These are phyloP conservation scores for Phytophthora quininea DNA, from an alignment of 352 stramenopile genomes.

Conservation along the genomic window DNA sequence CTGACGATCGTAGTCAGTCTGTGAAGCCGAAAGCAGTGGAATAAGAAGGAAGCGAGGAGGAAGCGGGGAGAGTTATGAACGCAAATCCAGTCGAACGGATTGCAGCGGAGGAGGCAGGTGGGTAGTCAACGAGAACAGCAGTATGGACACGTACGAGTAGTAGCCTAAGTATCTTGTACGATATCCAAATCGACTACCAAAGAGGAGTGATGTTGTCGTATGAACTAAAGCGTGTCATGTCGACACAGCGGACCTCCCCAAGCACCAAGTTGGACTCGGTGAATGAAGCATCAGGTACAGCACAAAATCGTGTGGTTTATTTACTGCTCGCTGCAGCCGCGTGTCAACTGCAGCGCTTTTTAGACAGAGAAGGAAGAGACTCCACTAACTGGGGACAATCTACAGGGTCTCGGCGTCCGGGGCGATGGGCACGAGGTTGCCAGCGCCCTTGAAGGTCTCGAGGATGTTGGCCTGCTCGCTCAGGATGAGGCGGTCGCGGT, in stretches of 20 bases:
- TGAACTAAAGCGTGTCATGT: neutral
- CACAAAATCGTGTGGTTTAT: conserved; percentile 31
- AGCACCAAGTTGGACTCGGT: neutral
- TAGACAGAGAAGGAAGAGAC: conserved; percentile 16
- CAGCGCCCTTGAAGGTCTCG: conserved; percentile 40
- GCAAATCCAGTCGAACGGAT: conserved; percentile 9
- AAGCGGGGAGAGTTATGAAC: conserved; percentile 29
- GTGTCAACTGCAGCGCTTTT: conserved; percentile 10
- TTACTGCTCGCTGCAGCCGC: conserved; percentile 24
- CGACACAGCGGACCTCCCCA: neutral
- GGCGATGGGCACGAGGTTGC: conserved; percentile 54
- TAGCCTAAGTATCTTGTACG: conserved; percentile 8
- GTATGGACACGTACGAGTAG: conserved; percentile 30
- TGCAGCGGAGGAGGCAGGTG: conserved; percentile 15
- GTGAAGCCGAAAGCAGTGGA: conserved; percentile 5
- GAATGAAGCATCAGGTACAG: neutral
- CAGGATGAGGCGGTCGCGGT: conserved; percentile 55
- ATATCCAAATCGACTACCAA: conserved; percentile 26
- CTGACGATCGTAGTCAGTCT: conserved; percentile 11
- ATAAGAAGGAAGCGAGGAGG: conserved; percentile 21
- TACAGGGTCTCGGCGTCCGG: conserved; percentile 54
- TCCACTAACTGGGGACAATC: conserved; percentile 1
- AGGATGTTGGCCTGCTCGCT: conserved; percentile 60
- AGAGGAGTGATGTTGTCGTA: conserved; percentile 24
- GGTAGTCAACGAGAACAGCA: conserved; percentile 25